phyloP scores from a whole-genome alignment of 1,139 yeast species.

The Maudiozyma humilis region DNA sequence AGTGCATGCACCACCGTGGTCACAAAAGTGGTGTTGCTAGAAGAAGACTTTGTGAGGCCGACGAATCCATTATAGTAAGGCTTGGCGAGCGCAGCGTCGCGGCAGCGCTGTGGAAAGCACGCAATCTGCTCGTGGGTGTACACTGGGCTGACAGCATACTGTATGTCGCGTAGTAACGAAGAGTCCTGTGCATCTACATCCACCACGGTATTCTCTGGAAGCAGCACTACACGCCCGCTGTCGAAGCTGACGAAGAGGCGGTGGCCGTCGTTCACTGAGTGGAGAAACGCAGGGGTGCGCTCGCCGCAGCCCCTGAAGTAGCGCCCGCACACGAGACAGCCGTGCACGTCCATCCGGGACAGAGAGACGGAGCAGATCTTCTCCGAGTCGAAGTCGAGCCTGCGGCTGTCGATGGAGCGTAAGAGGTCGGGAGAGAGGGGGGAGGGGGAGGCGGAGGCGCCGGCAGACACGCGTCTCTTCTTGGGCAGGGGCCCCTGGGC shows the following conservation, averaged over 20 bases:
- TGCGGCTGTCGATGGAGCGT: conserved; percentile 15
- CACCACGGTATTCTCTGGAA: conserved; percentile 44
- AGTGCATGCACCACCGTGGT: conserved; percentile 52
- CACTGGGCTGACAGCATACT: conserved; percentile 44
- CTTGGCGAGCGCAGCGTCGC: conserved; percentile 38
- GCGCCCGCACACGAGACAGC: conserved; percentile 69
- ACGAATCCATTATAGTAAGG: conserved; percentile 55
- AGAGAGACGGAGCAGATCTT: conserved; percentile 58
- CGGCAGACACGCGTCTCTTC: not conserved
- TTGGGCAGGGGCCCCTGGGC: too few species aligned
- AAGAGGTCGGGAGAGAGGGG: not conserved
- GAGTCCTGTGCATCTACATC: not conserved
- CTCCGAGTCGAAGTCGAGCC: conserved; percentile 64
- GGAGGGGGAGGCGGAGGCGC: too few species aligned
- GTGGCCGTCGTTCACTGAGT: conserved; percentile 46
- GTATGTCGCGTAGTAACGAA: conserved; percentile 51
- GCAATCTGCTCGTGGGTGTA: conserved; percentile 36
- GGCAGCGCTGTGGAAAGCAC: conserved; percentile 22
- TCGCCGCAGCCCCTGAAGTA: conserved; percentile 61
- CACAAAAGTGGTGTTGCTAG: conserved; percentile 23
- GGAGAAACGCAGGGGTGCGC: conserved; percentile 59
- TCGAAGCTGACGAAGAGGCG: conserved; percentile 56
- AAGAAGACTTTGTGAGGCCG: conserved; percentile 46
- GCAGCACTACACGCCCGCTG: conserved; percentile 40
- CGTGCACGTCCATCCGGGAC: conserved; percentile 53